phyloP scores from a whole-genome alignment of 2,329 filamentous ascomycete species.

The Calonectria ilicicola region DNA sequence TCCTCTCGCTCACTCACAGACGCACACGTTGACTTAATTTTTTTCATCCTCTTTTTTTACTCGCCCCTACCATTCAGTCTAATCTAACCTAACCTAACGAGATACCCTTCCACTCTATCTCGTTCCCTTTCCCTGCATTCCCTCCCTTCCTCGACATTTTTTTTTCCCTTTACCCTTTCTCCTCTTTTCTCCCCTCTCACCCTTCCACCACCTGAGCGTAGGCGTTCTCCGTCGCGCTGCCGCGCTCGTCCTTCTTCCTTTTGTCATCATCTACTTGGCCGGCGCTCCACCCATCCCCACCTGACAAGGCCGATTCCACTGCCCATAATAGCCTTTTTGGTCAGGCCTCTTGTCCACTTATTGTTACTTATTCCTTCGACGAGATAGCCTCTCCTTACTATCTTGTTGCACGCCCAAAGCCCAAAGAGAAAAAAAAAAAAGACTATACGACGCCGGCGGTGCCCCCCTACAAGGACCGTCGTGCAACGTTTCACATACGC shows the following conservation, averaged over 20 bases:
- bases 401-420: neutral
- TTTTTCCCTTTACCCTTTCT: slow-evolving; percentile 16
- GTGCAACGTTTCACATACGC: slow-evolving; percentile 33
- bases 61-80: slow-evolving; percentile 16
- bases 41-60: slow-evolving; percentile 14
- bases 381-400: slow-evolving; percentile 13
- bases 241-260: slow-evolving; percentile 21
- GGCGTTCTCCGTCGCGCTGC: neutral
- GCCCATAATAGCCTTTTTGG: slow-evolving; percentile 28
- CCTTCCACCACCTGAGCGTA: slow-evolving; percentile 3
- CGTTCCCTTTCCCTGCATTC: neutral
- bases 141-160: slow-evolving; percentile 14
- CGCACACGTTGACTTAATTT: slow-evolving; percentile 14
- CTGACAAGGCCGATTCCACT: slow-evolving; percentile 30
- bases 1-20: slow-evolving; percentile 17
- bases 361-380: slow-evolving; percentile 1
- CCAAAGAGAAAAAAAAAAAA: slow-evolving; percentile 16
- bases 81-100: slow-evolving; percentile 14
- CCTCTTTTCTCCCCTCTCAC: slow-evolving; percentile 3
- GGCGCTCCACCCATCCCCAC: slow-evolving; percentile 23
- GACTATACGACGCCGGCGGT: neutral
- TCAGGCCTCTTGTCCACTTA: slow-evolving; percentile 12
- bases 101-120: slow-evolving; percentile 11
- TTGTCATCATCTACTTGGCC: slow-evolving; percentile 26
- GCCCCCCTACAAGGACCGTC: neutral